Base-by-base conservation (phyloP, 108 stramenopile species). In the Discostella pseudostelligera region DNA sequence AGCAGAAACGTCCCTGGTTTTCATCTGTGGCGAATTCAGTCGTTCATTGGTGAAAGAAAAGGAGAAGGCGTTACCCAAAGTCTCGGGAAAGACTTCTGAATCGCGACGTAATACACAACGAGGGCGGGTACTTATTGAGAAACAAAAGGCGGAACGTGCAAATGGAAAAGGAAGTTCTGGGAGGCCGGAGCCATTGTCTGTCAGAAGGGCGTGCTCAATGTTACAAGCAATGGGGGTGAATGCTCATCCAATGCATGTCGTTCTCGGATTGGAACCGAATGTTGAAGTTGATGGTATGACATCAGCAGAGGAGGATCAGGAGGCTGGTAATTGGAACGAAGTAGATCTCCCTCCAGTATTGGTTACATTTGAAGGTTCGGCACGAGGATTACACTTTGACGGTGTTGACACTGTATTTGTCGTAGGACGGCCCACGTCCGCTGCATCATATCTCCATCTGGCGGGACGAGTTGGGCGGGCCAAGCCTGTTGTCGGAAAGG, bases 371-470 rank as follows among this genome's bases (percentile, higher is more conserved):
- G 84, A 85, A 72, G 86, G 81, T 32, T 82, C 83, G 26, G 83
- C 84, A 35, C 80, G 88, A 40, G 88, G 88, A 26, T 65, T 89
- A 11, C 88, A 89, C 59, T 83, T 89, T 46, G 83, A 87, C 55
- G 88, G 61, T 10, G 81, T 87, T 21, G 82, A 83, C 48, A 46
- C 53, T 35, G 84, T 89, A 6, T 84, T 87, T 59, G 59, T 85
- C 20, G 67, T 87, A 20, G 74, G 83, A 8, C 56, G 66, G 13
- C 85, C 88, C 0, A 56, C 65, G 37, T 79, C 82, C 1, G 81
- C 82, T 29, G 84, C 86, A 26, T 87, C 86, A 19, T 89, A 89
- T 54, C 79, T 87, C 22, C 88, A 89, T 61, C 59, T 89, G n/a
- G 81, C 88, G 2, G 88, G 88, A 10, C 78, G 88, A 14, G 85